Percentiles rank a stretch among this genome's conserved stretches.
Conservation (phyloP, 1,139 yeast species). For the Debaryomyces nepalensis region DNA sequence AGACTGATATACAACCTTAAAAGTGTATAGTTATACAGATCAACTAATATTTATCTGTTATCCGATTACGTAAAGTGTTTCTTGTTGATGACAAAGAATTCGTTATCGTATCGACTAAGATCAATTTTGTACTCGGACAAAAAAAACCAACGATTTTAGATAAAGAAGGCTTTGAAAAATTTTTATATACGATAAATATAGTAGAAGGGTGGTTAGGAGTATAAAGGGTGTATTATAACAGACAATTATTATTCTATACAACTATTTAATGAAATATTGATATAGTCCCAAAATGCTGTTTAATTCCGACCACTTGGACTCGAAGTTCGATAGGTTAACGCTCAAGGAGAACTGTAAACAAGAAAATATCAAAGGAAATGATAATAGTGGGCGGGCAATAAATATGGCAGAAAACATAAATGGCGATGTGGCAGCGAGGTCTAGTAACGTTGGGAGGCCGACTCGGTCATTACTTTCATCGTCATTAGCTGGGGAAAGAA, state of each 20-base stretch:
- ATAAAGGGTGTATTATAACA: too few relatives aligned
- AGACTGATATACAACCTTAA: slow-evolving; percentile 10
- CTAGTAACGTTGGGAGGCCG: slow-evolving; percentile 15
- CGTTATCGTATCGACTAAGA: slow-evolving; percentile 10
- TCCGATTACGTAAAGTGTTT: slow-evolving; percentile 2
- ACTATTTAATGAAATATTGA: too few relatives aligned
- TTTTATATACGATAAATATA: not conserved
- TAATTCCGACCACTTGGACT: slow-evolving; percentile 25
- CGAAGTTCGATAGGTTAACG: slow-evolving; percentile 22
- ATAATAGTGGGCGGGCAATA: not conserved
- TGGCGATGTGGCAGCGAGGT: not conserved
- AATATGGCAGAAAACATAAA: not conserved
- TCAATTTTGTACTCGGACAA: slow-evolving; percentile 6
- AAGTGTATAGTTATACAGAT: not conserved
- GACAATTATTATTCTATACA: too few relatives aligned
- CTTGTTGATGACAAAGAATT: slow-evolving; percentile 7
- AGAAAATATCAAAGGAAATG: not conserved
- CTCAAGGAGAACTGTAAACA: slow-evolving; percentile 15
- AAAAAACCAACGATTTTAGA: slow-evolving; percentile 7
- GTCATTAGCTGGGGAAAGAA: slow-evolving; percentile 30
- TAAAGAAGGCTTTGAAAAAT: slow-evolving; percentile 2
- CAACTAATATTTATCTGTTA: not conserved
- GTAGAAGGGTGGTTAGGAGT: not conserved
- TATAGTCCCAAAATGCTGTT: slow-evolving; percentile 16
- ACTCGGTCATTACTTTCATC: slow-evolving; percentile 32